phyloP scores from a whole-genome alignment of 306 rosid species.

The Pyrus communis region DNA sequence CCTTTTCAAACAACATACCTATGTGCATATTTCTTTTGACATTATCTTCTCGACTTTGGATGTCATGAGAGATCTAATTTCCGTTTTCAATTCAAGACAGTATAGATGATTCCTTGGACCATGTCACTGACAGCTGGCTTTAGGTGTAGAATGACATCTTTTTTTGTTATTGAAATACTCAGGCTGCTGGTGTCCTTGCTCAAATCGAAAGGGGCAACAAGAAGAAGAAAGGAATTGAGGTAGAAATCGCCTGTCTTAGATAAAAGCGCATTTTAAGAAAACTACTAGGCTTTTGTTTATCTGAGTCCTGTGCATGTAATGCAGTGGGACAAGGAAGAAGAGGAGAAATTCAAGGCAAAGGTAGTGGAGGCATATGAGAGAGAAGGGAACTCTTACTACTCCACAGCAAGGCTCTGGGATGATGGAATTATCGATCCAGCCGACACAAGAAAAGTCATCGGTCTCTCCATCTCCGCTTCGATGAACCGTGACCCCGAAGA shows the following conservation, averaged over 20 bases:
- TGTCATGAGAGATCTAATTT: not conserved
- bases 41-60: not conserved
- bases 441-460: conserved; percentile 74
- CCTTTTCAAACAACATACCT: not conserved
- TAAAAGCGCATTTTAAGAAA: not conserved
- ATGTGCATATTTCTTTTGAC: not conserved
- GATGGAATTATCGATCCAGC: conserved; percentile 97
- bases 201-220: conserved; percentile 81
- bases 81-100: not conserved
- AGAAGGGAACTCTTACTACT: conserved; percentile 87
- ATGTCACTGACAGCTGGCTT: conserved; percentile 4
- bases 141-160: not conserved
- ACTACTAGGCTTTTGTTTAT: conserved; percentile 12
- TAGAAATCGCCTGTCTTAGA: conserved; percentile 10
- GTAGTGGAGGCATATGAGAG: conserved; percentile 75
- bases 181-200: conserved; percentile 95
- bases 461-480: conserved; percentile 74
- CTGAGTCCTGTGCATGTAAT: not conserved
- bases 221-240: conserved; percentile 93
- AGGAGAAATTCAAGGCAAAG: conserved; percentile 65
- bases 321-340: conserved; percentile 89
- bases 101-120: not conserved
- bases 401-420: conserved; percentile 94
- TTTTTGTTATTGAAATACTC: conserved; percentile 9
- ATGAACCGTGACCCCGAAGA: conserved; percentile 52